Conservation (phyloP, 2,329 filamentous ascomycete species). For the Hypoxylon sp. region DNA sequence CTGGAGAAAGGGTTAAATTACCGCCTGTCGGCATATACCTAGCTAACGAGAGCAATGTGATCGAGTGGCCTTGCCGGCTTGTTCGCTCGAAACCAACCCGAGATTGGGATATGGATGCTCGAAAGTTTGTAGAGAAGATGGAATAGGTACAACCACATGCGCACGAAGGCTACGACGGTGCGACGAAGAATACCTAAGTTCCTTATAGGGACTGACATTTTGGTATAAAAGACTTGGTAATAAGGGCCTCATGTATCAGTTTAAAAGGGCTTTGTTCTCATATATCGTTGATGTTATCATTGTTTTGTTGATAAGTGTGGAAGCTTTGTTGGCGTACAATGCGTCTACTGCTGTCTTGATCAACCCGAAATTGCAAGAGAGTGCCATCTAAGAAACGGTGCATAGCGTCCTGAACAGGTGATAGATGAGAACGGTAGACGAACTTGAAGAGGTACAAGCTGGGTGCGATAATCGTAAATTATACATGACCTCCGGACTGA, state of each 20-base stretch:
- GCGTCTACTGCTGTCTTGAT: not conserved
- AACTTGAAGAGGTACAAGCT: not conserved
- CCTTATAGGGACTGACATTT: constrained; percentile 2
- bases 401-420: not conserved
- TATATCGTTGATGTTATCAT: not conserved
- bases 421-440: not conserved
- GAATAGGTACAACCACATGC: not conserved
- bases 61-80: not conserved
- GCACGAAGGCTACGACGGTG: not conserved
- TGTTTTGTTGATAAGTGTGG: not conserved
- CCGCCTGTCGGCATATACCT: not conserved
- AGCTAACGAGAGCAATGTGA: not conserved
- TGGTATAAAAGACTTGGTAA: not conserved
- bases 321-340: constrained; percentile 14
- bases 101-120: not conserved
- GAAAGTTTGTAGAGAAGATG: not conserved
- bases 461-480: no score
- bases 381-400: not conserved
- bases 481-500: no score
- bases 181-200: not conserved
- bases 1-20: not conserved
- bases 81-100: constrained; percentile 1
- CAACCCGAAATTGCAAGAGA: not conserved
- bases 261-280: constrained; percentile 14
- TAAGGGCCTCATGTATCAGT: not conserved